Evolutionary conservation across 2,329 filamentous ascomycete species (phyloP).

Genomic region (Talaromyces verruculosus): DNA sequence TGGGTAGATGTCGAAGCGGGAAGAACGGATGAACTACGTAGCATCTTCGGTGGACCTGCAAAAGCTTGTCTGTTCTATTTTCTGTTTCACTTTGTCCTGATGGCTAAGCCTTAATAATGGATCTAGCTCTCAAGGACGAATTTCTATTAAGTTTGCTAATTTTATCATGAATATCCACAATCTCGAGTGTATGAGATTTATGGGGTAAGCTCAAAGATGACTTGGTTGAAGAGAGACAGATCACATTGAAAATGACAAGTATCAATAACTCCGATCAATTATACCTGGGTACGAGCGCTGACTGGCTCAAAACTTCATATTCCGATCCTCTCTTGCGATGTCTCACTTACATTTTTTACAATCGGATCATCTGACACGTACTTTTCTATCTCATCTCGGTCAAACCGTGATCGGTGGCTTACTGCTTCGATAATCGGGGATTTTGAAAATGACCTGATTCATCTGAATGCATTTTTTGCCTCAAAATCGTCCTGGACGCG

Average conservation of each 20-base stretch:
- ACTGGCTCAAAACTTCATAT: no score
- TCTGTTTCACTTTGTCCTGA: neutral
- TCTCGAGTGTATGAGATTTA: no score
- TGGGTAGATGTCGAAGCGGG: neutral
- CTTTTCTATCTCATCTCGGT: neutral
- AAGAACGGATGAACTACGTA: neutral
- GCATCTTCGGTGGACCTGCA: neutral
- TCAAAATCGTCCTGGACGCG: neutral
- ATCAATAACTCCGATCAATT: neutral
- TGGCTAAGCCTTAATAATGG: constrained; percentile 11
- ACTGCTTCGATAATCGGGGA: neutral
- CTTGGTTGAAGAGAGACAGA: neutral
- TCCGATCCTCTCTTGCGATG: neutral
- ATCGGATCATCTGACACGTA: neutral
- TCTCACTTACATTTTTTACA: neutral
- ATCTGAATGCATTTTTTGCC: neutral
- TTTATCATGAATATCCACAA: no score
- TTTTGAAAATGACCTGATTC: neutral
- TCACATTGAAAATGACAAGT: neutral
- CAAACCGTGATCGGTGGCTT: neutral
- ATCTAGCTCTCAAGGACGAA: neutral
- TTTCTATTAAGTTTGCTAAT: neutral
- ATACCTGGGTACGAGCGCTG: neutral
- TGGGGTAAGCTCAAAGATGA: neutral
- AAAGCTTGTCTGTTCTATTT: constrained; percentile 15